These are phyloP conservation scores for Penicillium hordei DNA, from an alignment of 2,329 filamentous ascomycete genomes.

Conservation along the genomic window DNA sequence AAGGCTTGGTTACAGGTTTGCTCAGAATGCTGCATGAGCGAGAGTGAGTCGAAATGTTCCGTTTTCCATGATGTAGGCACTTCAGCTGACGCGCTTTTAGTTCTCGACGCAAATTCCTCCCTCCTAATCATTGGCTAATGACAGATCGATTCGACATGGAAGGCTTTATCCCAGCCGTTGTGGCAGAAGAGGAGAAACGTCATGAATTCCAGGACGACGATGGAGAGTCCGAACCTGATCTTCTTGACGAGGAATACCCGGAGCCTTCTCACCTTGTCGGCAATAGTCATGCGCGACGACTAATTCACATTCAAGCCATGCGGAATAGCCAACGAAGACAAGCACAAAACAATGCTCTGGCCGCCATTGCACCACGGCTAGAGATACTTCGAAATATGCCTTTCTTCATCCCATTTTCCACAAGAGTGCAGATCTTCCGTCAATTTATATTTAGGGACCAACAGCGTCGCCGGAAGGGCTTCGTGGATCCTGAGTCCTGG, in stretches of 20 bases:
- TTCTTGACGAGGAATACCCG: slow-evolving; percentile 39
- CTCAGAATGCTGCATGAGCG: slow-evolving; percentile 88
- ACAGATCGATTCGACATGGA: slow-evolving; percentile 83
- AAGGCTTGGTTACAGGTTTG: slow-evolving; percentile 74
- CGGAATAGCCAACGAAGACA: slow-evolving; percentile 65
- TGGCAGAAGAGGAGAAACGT: slow-evolving; percentile 77
- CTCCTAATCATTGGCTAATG: slow-evolving; percentile 91
- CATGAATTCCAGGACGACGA: slow-evolving; percentile 67
- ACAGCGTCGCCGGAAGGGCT: slow-evolving; percentile 65
- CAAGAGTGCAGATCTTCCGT: slow-evolving; percentile 86
- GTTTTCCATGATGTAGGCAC: neutral
- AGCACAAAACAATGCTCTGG: slow-evolving; percentile 69
- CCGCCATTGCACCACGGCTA: slow-evolving; percentile 78
- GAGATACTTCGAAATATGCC: slow-evolving; percentile 95
- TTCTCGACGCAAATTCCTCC: slow-evolving; percentile 80
- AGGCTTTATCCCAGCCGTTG: slow-evolving; percentile 80
- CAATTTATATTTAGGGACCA: slow-evolving; percentile 89
- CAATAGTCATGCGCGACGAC: slow-evolving; percentile 62
- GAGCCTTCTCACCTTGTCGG: slow-evolving; percentile 50
- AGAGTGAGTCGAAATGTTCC: slow-evolving; percentile 53
- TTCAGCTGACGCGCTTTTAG: slow-evolving; percentile 24
- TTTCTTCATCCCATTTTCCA: slow-evolving; percentile 91
- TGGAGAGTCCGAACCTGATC: slow-evolving; percentile 55
- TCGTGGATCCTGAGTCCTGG: slow-evolving; percentile 73
- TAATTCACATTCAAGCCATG: slow-evolving; percentile 61